Conservation (phyloP, 108 stramenopile genomes). For the Cyclotella atomus region DNA sequence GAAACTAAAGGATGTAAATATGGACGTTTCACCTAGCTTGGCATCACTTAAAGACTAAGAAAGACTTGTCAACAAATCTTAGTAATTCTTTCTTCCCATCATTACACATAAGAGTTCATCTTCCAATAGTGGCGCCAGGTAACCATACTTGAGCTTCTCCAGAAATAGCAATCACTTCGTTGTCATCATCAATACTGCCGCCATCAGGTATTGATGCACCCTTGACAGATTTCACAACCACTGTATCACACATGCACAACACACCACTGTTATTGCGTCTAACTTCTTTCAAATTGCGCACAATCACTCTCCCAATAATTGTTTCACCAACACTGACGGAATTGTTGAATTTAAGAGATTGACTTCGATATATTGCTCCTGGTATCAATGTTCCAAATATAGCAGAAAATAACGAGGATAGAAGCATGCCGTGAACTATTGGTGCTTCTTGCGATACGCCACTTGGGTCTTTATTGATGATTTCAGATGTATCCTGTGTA, state of each 20-base stretch:
- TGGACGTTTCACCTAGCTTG: conserved; percentile 14
- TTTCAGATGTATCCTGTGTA: not conserved
- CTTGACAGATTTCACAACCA: conserved; percentile 18
- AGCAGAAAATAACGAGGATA: conserved; percentile 78
- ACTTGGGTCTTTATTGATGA: conserved; percentile 6
- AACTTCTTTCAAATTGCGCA: conserved; percentile 52
- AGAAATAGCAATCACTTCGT: conserved; percentile 21
- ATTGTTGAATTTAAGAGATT: conserved; percentile 62
- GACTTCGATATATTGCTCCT: conserved; percentile 75
- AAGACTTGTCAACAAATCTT: too few species aligned
- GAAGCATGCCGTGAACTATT: conserved; percentile 80
- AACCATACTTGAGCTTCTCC: conserved; percentile 53
- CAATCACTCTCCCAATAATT: conserved; percentile 55
- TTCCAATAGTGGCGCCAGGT: conserved; percentile 6
- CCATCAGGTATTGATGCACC: not conserved
- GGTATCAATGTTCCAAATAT: conserved; percentile 83
- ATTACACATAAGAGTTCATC: too few species aligned
- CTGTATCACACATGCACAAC: conserved; percentile 65
- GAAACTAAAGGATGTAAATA: conserved; percentile 44
- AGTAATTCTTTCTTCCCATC: too few species aligned
- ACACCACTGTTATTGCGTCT: conserved; percentile 48
- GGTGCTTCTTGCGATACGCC: conserved; percentile 16
- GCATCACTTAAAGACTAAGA: conserved; percentile 9
- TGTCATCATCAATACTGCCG: conserved; percentile 9
- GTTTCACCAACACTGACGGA: conserved; percentile 61